Evolutionary conservation across 441 rosid genomes (phyloP), one percentile per base, ranked within the genome.

Genomic region (Iberis amara): DNA sequence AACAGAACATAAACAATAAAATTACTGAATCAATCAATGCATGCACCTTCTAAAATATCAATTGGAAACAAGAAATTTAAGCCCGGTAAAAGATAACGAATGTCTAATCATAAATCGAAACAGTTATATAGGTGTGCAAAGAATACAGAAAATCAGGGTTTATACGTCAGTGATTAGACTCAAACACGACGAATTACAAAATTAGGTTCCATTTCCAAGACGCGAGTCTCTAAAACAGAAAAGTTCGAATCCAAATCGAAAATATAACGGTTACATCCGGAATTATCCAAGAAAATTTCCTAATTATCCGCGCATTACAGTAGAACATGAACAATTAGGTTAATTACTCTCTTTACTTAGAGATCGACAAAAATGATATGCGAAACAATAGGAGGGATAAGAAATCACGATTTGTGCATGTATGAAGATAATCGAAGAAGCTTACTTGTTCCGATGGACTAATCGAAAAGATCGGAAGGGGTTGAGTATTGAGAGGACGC

Each of bases 121-220:
- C 21, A 18, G 21, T 18, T 18, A 30, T 26, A 6, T 26, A 30
- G 8, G 33, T 30, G 33, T 30, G 33, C 33, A 8, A 15, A 3
- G 39, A 52, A 36, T 36, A 24, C 3, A 6, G 7, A 30, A 30
- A 32, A 31, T 54, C 30, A 38, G 59, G 59, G 54, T 62, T 62
- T 39, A 2, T 36, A 18, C 0, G 9, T 30, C 15, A 54, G 43
- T 31, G 46, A 38, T 61, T 59, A 38, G 37, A 23, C 52, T 61
- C 18, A 33, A 61, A 45, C 54, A 45, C 12, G 51, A 44, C 4
- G 4, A 40, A 24, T 47, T 14, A 14, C 27, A 4, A 11, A 56
- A 47, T n/a, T 14, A 31, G 9, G 21, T 18, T 18, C 21, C 21
- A 18, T 18, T 18, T 18, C 21, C 1, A 7, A 35, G 36, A 36